Base-by-base conservation (phyloP, 768 basidiomycete species). In the Trametes sanguinea region DNA sequence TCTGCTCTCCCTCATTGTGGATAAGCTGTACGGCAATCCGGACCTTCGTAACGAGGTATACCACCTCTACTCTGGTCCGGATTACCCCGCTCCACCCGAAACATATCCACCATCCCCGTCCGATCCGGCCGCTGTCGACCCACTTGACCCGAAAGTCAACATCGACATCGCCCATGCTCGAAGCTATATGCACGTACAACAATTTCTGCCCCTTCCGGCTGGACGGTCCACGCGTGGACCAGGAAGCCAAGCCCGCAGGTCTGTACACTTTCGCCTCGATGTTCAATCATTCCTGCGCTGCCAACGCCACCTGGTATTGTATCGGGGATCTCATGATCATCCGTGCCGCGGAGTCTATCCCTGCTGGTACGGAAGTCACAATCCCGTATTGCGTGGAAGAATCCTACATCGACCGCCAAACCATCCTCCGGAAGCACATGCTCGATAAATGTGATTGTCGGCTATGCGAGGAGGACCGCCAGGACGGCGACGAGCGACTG, bases 221-320 rank as follows among this genome's bases (percentile, higher is more conserved):
- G 9, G 53, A 54, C 14, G 55, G 27, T 5, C 47, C 44, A 10
- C 42, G 7, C 4, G 33, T 35, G 10, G 30, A 64, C 39, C 33
- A n/a, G 35, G 46, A 43, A 14, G n/a, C 33, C 8, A 30, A 46
- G 13, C 64, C 68, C 1, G 55, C 61, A 9, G 73, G 68, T 11
- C 67, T 76, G 45, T 75, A 73, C 62, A 32, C 68, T 30, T 54
- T 66, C 10, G 68, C 74, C 0, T 76, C 75, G 0, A 62, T 76
- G 16, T 69, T 75, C 69, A 77, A 77, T 62, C 76, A 77, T 57
- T 62, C 72, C 1, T 77, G 76, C 62, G 39, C 53, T 1, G 44
- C 71, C 0, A 73, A 65, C 55, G 69, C 70, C 4, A 9, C 39
- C n/a, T 69, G 71, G 61, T 17, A 33, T 51, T 68, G 55, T 54